Conservation (phyloP, 768 basidiomycete genomes). For the Fomitopsis serialis region DNA sequence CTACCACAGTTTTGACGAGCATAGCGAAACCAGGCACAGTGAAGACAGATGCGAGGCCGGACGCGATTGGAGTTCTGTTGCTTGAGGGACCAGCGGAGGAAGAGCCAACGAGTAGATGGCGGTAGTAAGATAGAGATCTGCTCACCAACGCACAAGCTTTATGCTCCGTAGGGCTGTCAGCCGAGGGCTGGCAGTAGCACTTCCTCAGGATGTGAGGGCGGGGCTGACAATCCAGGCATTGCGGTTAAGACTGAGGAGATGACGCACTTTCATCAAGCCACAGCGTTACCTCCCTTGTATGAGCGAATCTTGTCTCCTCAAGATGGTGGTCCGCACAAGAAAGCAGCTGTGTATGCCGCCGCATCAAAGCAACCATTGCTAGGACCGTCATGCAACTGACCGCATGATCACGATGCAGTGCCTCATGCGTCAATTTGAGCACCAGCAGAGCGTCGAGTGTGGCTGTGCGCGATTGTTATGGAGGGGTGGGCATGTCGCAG, state of each 20-base stretch:
- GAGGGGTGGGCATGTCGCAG: neutral
- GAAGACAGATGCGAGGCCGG: neutral
- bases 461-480: neutral
- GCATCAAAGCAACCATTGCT: neutral
- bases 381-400: too few species aligned
- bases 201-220: neutral
- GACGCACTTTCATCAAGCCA: too few species aligned
- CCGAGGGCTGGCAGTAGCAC: neutral
- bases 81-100: neutral
- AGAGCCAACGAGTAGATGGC: too few species aligned
- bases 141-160: neutral
- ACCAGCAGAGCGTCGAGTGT: neutral
- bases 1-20: neutral
- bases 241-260: neutral
- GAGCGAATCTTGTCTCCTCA: too few species aligned
- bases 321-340: too few species aligned
- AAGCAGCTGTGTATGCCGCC: too few species aligned
- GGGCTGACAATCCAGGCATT: neutral
- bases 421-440: too few species aligned
- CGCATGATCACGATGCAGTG: too few species aligned
- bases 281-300: too few species aligned
- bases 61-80: neutral
- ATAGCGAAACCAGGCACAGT: neutral
- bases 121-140: too few species aligned
- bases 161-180: neutral